Evolutionary conservation across 2,329 filamentous ascomycete species (phyloP).

Genomic region (Bisporella sp.): DNA sequence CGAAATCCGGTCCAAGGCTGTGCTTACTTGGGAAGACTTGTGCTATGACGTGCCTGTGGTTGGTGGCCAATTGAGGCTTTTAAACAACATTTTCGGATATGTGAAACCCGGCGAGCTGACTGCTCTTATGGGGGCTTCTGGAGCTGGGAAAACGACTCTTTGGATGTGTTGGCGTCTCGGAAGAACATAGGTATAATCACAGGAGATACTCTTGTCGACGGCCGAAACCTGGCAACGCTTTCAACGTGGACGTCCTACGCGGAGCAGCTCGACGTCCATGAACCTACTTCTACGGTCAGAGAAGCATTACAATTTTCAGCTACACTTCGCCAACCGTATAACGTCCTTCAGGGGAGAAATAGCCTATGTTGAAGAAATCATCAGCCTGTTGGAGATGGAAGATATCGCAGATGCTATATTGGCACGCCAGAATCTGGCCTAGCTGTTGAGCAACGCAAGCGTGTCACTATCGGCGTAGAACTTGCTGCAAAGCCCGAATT

Average conservation of each 20-base stretch:
- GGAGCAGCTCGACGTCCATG: slow-evolving; percentile 66
- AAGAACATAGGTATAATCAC: slow-evolving; percentile 53
- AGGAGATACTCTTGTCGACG: slow-evolving; percentile 68
- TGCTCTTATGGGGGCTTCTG: slow-evolving; percentile 74
- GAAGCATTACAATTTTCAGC: slow-evolving; percentile 66
- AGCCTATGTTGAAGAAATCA: slow-evolving; percentile 62
- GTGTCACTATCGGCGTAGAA: slow-evolving; percentile 68
- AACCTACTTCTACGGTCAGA: slow-evolving; percentile 58
- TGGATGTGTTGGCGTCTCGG: slow-evolving; percentile 69
- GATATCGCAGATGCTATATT: slow-evolving; percentile 37
- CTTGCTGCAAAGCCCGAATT: slow-evolving; percentile 62
- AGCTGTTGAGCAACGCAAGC: slow-evolving; percentile 46
- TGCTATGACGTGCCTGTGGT: slow-evolving; percentile 67
- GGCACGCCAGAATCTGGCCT: slow-evolving; percentile 61
- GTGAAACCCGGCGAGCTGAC: slow-evolving; percentile 73
- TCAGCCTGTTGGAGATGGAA: slow-evolving; percentile 57
- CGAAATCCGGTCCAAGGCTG: slow-evolving; percentile 43
- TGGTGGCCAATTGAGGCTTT: slow-evolving; percentile 50
- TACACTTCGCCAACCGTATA: slow-evolving; percentile 51
- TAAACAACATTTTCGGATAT: slow-evolving; percentile 68
- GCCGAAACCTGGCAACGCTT: slow-evolving; percentile 54
- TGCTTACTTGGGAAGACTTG: slow-evolving; percentile 67
- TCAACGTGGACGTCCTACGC: slow-evolving; percentile 64
- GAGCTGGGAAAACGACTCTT: slow-evolving; percentile 79
- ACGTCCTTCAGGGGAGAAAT: slow-evolving; percentile 50